A percentile compares a stretch with the other conserved stretches of the same genome.
Evolutionary conservation across 1,139 yeast genomes (phyloP).

Genomic region (Candida sp.): DNA sequence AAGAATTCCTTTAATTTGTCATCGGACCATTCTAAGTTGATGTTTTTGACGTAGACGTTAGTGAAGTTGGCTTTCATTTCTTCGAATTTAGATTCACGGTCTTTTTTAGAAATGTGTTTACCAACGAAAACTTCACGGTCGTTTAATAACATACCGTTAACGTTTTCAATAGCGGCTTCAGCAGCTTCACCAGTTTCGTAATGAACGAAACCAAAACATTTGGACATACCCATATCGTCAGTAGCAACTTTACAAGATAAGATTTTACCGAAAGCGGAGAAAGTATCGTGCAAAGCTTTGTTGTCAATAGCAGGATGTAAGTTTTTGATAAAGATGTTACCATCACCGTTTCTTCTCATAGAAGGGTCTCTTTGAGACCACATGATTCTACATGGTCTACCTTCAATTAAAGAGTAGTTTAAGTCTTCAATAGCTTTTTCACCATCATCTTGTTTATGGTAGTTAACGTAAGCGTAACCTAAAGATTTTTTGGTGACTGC

Average conservation of each 20-base stretch:
- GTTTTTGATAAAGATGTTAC: slow-evolving; percentile 97
- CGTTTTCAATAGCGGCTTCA: slow-evolving; percentile 92
- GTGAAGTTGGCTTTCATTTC: slow-evolving; percentile 93
- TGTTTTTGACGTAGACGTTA: slow-evolving; percentile 92
- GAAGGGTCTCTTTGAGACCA: slow-evolving; percentile 99
- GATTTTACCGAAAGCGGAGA: slow-evolving; percentile 94
- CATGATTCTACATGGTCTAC: slow-evolving; percentile 99
- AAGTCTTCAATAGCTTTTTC: slow-evolving; percentile 93
- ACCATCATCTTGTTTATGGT: slow-evolving; percentile 86
- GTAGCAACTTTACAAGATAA: slow-evolving; percentile 97
- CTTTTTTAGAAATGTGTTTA: slow-evolving; percentile 89
- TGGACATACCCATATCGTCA: slow-evolving; percentile 88
- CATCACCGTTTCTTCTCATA: slow-evolving; percentile 92
- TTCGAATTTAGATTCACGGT: slow-evolving; percentile 93
- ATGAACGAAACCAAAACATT: slow-evolving; percentile 98
- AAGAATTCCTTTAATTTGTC: slow-evolving; percentile 76
- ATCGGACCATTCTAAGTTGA: slow-evolving; percentile 67
- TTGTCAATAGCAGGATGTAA: slow-evolving; percentile 98
- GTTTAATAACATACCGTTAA: slow-evolving; percentile 97
- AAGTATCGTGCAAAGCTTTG: slow-evolving; percentile 98
- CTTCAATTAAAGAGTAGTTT: slow-evolving; percentile 92
- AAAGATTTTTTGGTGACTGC: slow-evolving; percentile 96
- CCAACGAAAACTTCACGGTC: slow-evolving; percentile 97
- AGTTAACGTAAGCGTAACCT: slow-evolving; percentile 99
- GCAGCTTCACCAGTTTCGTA: slow-evolving; percentile 95